Base-by-base conservation (phyloP, 495 filamentous ascomycete species). In the Apiosordaria backusii region DNA sequence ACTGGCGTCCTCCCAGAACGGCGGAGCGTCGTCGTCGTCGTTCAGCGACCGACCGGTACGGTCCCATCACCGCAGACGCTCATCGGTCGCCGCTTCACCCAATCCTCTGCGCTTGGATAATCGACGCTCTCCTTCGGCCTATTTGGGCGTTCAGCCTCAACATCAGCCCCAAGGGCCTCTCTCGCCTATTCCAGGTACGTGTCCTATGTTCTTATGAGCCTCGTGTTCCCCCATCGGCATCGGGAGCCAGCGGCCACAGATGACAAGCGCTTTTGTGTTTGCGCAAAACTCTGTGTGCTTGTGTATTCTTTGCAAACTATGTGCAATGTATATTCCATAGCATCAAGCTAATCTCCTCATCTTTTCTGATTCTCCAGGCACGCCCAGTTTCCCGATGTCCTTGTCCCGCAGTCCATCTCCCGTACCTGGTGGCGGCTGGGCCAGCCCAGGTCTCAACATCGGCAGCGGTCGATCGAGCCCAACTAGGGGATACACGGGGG, bases 321-420 rank as follows among this genome's bases (percentile, higher is more conserved):
- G 63, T 66, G 50, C 50, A 25, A 66, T 66, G 26, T 27, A 23
- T 6, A 66, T 55, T 50, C 18, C 52, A 13, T 4, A 23, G 60
- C 27, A 62, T 50, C 21, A 57, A 63, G 62, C 66, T 69, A 57
- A 65, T 60, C 67, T 27, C 50, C 57, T 59, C 50, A 64, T 60
- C 59, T 60, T 62, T 67, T 67, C 65, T 21, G 40, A 45, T 52
- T 29, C n/a, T 67, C 50, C 63, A 81, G 82, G 79, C 65, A 84
- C 80, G 29, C 81, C 82, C 23, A 80, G 74, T 60, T 68, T 68
- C 67, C 76, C 80, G 68, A 96, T 96, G 92, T 91, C 92, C 69
- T 77, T 92, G 63, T 93, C 91, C 62, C 87, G 91, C 77, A 94
- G 91, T 71, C 92, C 92, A 57, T 94, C 91, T 59, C 92, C 92